Evolutionary conservation across 2,329 filamentous ascomycete genomes (phyloP).

Genomic region (Gnomoniopsis smithogilvyi): DNA sequence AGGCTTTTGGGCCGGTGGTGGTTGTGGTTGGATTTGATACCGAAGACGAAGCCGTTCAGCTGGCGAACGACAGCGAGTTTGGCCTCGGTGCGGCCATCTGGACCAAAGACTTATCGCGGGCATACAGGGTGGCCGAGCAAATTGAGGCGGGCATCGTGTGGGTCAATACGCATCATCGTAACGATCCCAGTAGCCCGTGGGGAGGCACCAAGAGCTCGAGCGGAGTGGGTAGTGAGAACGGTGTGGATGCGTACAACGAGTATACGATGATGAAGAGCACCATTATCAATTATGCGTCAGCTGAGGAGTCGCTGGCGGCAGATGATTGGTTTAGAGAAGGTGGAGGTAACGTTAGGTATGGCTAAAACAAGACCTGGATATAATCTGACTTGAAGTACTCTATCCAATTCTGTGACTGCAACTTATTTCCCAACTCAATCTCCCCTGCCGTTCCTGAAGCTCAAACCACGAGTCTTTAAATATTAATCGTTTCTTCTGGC

Average conservation of each 20-base stretch:
- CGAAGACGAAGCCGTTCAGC: slow-evolving; percentile 65
- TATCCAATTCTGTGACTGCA: too few relatives aligned
- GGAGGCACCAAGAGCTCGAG: slow-evolving; percentile 60
- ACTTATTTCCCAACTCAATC: too few relatives aligned
- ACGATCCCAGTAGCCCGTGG: slow-evolving; percentile 70
- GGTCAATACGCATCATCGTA: slow-evolving; percentile 64
- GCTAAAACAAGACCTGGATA: slow-evolving; percentile 33
- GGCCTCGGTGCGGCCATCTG: slow-evolving; percentile 75
- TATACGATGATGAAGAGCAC: slow-evolving; percentile 64
- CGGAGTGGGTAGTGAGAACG: slow-evolving; percentile 72
- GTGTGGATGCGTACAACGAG: slow-evolving; percentile 58
- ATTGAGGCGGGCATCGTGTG: slow-evolving; percentile 63
- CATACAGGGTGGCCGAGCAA: slow-evolving; percentile 67
- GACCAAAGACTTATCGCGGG: slow-evolving; percentile 71
- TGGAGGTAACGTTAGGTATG: slow-evolving; percentile 56
- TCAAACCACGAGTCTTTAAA: not conserved
- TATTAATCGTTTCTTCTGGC: slow-evolving; percentile 1
- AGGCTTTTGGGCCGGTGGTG: slow-evolving; percentile 81
- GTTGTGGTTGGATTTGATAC: slow-evolving; percentile 72
- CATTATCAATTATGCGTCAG: slow-evolving; percentile 64
- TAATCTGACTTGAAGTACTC: not conserved
- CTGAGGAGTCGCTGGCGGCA: slow-evolving; percentile 44
- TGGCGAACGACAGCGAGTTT: slow-evolving; percentile 73
- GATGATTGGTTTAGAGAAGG: slow-evolving; percentile 70
- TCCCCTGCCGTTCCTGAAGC: too few relatives aligned